Evolutionary conservation across 2,329 filamentous ascomycete species (phyloP).

Genomic region (Didymella sp.): DNA sequence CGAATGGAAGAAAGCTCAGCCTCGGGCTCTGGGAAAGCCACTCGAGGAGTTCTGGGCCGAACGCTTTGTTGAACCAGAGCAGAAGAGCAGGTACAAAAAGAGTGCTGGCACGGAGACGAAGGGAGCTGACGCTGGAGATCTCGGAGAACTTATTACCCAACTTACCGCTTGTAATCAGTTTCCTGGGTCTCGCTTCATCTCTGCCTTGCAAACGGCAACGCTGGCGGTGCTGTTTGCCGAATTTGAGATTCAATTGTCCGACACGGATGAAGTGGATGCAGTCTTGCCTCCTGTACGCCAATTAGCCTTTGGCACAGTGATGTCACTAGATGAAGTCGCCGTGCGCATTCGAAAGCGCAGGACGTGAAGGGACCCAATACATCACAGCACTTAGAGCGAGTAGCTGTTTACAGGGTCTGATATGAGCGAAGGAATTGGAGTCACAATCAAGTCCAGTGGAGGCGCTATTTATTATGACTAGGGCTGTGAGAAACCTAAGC

Average conservation of each 20-base stretch:
- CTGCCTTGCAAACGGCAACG: slow-evolving; percentile 32
- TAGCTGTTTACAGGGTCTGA: neutral
- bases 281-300: slow-evolving; percentile 25
- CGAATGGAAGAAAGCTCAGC: slow-evolving; percentile 32
- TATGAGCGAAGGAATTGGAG: no score
- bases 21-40: slow-evolving; percentile 24
- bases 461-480: neutral
- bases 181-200: slow-evolving; percentile 23
- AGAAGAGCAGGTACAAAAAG: neutral
- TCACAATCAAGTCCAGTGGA: neutral
- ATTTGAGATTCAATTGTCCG: slow-evolving; percentile 39
- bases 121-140: neutral
- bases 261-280: slow-evolving; percentile 28
- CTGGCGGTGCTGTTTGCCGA: slow-evolving; percentile 33
- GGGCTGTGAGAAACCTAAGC: neutral
- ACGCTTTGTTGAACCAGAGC: slow-evolving; percentile 29
- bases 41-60: slow-evolving; percentile 41
- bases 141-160: slow-evolving; percentile 25
- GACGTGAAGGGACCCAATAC: neutral
- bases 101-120: slow-evolving; percentile 3
- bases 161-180: slow-evolving; percentile 23
- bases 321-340: slow-evolving; percentile 28
- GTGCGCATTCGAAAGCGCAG: slow-evolving; percentile 38
- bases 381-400: neutral
- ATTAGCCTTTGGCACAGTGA: slow-evolving; percentile 31